Base-by-base conservation (phyloP, 1,139 yeast species). In the Yamadazyma spencermartinsiae region DNA sequence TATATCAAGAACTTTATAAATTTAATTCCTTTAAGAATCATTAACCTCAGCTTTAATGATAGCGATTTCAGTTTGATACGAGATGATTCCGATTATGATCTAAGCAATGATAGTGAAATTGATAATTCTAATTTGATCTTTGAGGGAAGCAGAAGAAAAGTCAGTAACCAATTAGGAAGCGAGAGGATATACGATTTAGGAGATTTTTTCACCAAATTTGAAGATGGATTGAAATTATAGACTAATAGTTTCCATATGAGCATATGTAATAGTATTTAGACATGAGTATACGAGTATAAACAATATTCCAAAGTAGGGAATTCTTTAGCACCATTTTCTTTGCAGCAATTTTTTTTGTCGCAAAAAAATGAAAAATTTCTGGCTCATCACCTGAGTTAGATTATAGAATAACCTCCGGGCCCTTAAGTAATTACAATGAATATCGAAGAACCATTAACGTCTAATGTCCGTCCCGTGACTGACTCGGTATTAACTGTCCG, bases 401-500 rank as follows among this genome's bases (percentile, higher is more conserved):
- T 20, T 24, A n/a, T n/a, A n/a, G n/a, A n/a, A n/a, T n/a, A n/a
- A n/a, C n/a, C n/a, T n/a, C n/a, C n/a, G n/a, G n/a, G n/a, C n/a
- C n/a, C n/a, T n/a, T n/a, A n/a, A n/a, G n/a, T 24, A 24, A 27
- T 6, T 14, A 6, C 7, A 10, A 43, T 47, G 38, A 40, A 52
- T 32, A 43, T 44, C 15, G 79, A 76, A 43, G 86, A 82, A 51
- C 86, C 88, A 1, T 63, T 82, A 42, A 81, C 87, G 1, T 80
- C 87, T 1, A 74, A 76, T 34, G 80, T 75, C n/a, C 72, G 86
- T 39, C 88, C 88, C 2, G 75, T 74, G 24, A 76, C 83, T 7
- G 79, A 76, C 56, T 82, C 96, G 0, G 78, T 88, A 14, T 60
- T 92, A 33, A 92, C 98, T 0, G 73, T 94, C 9, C 77, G 99